Evolutionary conservation across 257 asterid species (phyloP), one percentile per base, ranked within the genome.

Genomic region (Solanum rostratum): DNA sequence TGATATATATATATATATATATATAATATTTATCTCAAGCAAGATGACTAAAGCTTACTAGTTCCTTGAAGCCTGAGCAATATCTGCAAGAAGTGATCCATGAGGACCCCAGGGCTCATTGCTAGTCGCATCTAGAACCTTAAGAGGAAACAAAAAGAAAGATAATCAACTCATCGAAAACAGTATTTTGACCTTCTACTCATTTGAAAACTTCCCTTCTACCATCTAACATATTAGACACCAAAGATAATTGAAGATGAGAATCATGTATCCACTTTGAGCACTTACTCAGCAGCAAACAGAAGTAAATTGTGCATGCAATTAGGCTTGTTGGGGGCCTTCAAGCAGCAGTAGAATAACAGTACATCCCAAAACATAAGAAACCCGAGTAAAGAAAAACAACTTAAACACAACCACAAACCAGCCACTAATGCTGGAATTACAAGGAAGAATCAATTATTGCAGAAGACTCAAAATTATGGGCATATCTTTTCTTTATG

Each of bases 31-130:
- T 13, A 50, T 12, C 54, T 12, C 43, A 1, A 50, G 45, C 18
- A 27, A 78, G 20, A 29, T 46, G 82, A 79, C 74, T 63, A 29
- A 41, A 55, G 85, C 96, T 91, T 81, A 95, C 99, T 91, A 92
- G 88, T 95, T 97, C 88, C 95, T 92, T 24, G 99, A 86, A 73
- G 97, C 95, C 88, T 95, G 96, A 54, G 99, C 98, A 88, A 97
- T 93, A 86, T 97, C 98, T 85, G 98, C 95, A 86, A 97, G 99
- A 82, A 90, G 93, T 20, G 97, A 86, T 85, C 99, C 99, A 89
- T 97, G 98, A 84, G 99, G 99, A 83, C 98, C 99, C 99, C 99
- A 95, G 73, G 98, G 93, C 92, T 97, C 99, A 85, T 97, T 97
- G 93, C 97, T 97, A 84, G 99, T 97, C 71, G 97, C 97, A 88